Conservation (phyloP, 208 protist genomes). For the Trypanosoma congolense region DNA sequence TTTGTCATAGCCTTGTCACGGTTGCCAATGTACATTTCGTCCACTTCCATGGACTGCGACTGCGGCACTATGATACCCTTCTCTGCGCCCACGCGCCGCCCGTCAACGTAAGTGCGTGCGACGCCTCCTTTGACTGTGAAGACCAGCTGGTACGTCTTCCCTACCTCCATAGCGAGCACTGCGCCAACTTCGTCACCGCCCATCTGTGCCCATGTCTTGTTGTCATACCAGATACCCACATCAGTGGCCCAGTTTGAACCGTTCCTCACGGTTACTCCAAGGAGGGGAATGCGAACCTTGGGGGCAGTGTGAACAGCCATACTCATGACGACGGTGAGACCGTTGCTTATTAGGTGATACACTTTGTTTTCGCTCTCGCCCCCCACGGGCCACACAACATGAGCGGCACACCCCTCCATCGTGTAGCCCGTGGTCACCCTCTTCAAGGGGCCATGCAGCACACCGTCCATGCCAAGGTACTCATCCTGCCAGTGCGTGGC, state of each 20-base stretch:
- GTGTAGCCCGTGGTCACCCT: neutral
- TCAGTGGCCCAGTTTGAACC: neutral
- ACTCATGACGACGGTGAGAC: neutral
- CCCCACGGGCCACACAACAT: neutral
- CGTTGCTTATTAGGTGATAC: neutral
- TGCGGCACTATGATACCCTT: neutral
- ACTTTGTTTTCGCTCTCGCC: neutral
- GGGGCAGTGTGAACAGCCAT: neutral
- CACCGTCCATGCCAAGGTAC: slow-evolving; percentile 7
- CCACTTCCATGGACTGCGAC: neutral
- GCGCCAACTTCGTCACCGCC: neutral
- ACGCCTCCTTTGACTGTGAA: neutral
- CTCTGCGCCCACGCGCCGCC: neutral
- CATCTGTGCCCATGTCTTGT: neutral
- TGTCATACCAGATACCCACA: neutral
- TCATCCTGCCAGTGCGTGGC: neutral
- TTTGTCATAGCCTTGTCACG: neutral
- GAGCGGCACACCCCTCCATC: neutral
- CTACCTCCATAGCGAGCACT: neutral
- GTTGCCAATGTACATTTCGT: neutral
- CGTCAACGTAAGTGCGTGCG: neutral
- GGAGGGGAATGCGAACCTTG: neutral
- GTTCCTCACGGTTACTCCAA: neutral
- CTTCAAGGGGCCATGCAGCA: neutral
- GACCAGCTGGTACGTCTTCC: neutral